phyloP scores from a whole-genome alignment of 140 eudicot species.

The Senecio squalidus region DNA sequence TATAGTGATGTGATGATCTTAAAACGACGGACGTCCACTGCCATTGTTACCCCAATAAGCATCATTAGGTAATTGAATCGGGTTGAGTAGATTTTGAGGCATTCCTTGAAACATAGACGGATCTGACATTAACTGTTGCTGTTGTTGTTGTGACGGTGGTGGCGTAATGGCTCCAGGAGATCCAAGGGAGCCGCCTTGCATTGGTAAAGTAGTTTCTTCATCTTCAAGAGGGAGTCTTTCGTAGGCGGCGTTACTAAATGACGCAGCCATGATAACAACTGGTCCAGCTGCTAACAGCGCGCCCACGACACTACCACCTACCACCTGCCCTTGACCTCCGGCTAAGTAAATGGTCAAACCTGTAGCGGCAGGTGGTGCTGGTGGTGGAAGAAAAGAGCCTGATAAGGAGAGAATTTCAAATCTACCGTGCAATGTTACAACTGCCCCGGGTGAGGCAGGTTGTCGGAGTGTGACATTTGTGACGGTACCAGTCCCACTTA shows the following conservation, averaged over 20 bases:
- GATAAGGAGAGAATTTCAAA: constrained; percentile 45
- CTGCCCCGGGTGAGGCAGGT: constrained; percentile 43
- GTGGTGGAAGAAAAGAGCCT: constrained; percentile 40
- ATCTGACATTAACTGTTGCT: constrained; percentile 34
- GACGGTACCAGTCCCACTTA: constrained; percentile 45
- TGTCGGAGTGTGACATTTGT: constrained; percentile 47
- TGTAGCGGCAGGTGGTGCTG: constrained; percentile 41
- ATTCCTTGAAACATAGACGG: constrained; percentile 57
- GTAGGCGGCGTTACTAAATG: constrained; percentile 38
- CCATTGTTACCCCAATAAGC: constrained; percentile 64
- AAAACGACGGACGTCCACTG: constrained; percentile 50
- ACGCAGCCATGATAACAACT: constrained; percentile 42
- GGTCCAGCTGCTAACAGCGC: constrained; percentile 34
- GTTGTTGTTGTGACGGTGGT: constrained; percentile 25
- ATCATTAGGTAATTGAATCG: constrained; percentile 58
- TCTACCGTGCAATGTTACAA: constrained; percentile 43
- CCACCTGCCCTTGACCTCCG: constrained; percentile 47
- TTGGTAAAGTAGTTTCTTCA: constrained; percentile 29
- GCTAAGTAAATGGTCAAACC: constrained; percentile 42
- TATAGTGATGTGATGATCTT: constrained; percentile 3
- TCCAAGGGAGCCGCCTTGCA: constrained; percentile 57
- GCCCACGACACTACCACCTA: constrained; percentile 46
- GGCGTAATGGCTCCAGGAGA: constrained; percentile 51
- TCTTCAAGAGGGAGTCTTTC: constrained; percentile 41
- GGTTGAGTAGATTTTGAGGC: constrained; percentile 54